phyloP scores from a whole-genome alignment of 305 asterid genomes.

The Fraxinus platypoda region DNA sequence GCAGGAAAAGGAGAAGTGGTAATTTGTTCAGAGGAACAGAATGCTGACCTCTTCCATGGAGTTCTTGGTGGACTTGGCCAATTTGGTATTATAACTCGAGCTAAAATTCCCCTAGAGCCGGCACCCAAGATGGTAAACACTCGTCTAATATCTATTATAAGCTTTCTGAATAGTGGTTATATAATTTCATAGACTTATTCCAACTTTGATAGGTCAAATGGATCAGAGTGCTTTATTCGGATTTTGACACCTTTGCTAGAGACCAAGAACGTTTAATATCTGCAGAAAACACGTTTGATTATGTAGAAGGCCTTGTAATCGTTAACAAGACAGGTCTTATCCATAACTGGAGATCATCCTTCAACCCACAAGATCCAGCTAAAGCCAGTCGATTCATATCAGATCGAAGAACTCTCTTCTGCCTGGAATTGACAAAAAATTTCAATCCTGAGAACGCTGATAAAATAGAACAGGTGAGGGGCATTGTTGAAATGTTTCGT shows the following conservation, averaged over 20 bases:
- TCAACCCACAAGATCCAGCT: conserved; percentile 38
- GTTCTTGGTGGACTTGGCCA: conserved; percentile 55
- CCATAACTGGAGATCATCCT: conserved; percentile 43
- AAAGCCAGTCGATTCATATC: conserved; percentile 40
- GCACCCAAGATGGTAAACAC: conserved; percentile 43
- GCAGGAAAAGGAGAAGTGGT: conserved; percentile 47
- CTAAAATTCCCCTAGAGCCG: conserved; percentile 43
- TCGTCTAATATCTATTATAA: background rate
- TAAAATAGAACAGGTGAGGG: conserved; percentile 28
- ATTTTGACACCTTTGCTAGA: conserved; percentile 36
- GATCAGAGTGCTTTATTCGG: conserved; percentile 48
- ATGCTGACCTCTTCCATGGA: conserved; percentile 45
- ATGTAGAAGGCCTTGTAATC: conserved; percentile 48
- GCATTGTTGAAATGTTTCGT: background rate
- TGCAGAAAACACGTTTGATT: conserved; percentile 38
- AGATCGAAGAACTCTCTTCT: conserved; percentile 40
- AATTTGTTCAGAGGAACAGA: conserved; percentile 43
- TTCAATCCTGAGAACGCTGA: conserved; percentile 34
- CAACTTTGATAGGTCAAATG: conserved; percentile 39
- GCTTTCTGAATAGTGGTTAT: background rate
- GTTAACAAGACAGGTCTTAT: conserved; percentile 38
- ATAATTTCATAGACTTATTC: background rate
- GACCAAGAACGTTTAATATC: conserved; percentile 46
- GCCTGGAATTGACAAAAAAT: conserved; percentile 45
- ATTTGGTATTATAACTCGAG: conserved; percentile 46